Evolutionary conservation across 73 alveolate genomes (phyloP), one percentile per base, ranked within the genome.

Genomic region (Paraurostyla sp.): DNA sequence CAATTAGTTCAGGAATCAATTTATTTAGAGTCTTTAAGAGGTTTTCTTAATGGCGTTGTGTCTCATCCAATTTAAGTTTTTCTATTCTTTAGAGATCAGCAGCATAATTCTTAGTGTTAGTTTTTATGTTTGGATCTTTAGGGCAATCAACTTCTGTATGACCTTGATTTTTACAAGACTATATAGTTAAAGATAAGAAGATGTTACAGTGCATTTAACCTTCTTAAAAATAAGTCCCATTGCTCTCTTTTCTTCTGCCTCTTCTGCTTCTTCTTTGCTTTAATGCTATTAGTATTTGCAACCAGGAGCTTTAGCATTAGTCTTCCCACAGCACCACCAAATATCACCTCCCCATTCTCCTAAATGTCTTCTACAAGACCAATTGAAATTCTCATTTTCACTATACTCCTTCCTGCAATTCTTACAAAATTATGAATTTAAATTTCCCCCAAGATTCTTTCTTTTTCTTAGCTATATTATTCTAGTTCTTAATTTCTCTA

Each of bases 351-450:
- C 90, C 63, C 63, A 87, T 83, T 83, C 88, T 9, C 92, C 63
- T 7, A 51, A 2, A 62, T 85, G 93, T 4, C 71, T 80, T 42
- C 86, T 80, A 82, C 93, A 85, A 20, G 93, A 71, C 93, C 93
- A 85, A 50, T 85, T 85, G 90, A 46, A 85, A 76, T 85, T 85
- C 32, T 71, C 93, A 30, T 7, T n/a, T 36, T 85, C 93, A 27
- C 23, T 4, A 42, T 75, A 85, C 29, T 40, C 85, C 43, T 41
- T 78, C 29, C 27, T 35, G 68, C 93, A 85, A 76, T 80, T 46
- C 42, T 50, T 76, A 76, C 93, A 85, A 15, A 50, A 27, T 25
- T 85, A 80, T 2, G 36, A 35, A 9, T 69, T 83, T 22, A 36
- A 16, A 3, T 22, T 45, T 3, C 56, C 48, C 6, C 80, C 52